These are phyloP conservation scores for Calonectria multiphialidica DNA, from an alignment of 2,329 filamentous ascomycete species.

Conservation along the genomic window DNA sequence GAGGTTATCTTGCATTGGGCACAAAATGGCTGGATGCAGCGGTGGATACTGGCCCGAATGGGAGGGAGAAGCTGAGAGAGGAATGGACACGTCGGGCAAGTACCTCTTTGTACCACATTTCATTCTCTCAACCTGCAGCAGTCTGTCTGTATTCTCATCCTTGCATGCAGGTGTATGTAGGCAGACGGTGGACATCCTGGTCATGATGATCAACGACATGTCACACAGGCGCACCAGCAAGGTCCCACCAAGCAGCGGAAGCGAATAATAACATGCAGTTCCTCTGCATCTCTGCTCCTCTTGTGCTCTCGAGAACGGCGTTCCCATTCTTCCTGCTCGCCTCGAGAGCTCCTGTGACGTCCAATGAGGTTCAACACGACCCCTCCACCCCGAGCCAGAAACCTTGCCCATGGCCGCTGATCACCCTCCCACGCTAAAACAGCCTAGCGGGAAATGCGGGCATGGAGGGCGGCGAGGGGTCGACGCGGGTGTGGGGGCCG, in stretches of 20 bases:
- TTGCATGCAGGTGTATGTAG: background rate
- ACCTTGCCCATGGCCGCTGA: conserved; percentile 20
- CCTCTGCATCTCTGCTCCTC: background rate
- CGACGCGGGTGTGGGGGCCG: conserved; percentile 9
- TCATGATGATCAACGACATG: background rate
- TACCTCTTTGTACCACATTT: conserved; percentile 14
- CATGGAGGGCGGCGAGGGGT: conserved; percentile 4
- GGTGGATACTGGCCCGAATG: conserved; percentile 1
- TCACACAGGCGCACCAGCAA: conserved; percentile 3
- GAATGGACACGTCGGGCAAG: background rate
- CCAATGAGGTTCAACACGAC: background rate
- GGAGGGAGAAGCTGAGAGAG: background rate
- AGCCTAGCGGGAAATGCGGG: conserved; percentile 1
- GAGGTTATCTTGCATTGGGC: conserved; percentile 17
- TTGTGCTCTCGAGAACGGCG: background rate
- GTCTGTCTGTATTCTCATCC: background rate
- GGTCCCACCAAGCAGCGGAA: background rate
- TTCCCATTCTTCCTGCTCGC: background rate
- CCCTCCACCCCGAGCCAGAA: background rate
- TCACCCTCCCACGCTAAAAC: conserved; percentile 13
- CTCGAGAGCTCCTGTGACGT: background rate
- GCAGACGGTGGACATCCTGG: background rate
- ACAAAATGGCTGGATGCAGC: background rate
- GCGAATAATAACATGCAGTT: background rate
- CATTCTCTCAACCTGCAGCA: background rate